Evolutionary conservation across 1,284 basidiomycete genomes (phyloP), one percentile per base, ranked within the genome.

Genomic region (Fomitopsis pinicola): DNA sequence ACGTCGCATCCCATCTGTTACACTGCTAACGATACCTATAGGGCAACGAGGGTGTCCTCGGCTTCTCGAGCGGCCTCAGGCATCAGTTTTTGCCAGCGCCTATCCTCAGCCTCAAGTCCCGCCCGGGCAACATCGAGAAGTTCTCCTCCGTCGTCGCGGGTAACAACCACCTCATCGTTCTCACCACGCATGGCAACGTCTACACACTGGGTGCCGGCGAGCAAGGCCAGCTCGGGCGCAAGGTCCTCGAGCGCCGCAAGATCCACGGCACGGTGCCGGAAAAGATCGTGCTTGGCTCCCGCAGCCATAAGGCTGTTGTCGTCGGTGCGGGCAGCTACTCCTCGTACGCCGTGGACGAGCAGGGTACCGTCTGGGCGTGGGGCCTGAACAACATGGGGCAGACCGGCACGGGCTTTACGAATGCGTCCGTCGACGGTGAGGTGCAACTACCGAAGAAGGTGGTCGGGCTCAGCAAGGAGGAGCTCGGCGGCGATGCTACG

Each of bases 181-280:
- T 97, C 45, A 94, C 94, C 1, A 89, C 89, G 0, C 86, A 90
- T 59, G 95, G 95, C 12, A 84, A 87, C 66, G 86, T 97, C 55
- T 94, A 89, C 71, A 84, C 90, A 2, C 93, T 92, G 88, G 95
- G 95, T 33, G 89, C 91, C 60, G 92, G 93, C 60, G 89, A 94
- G 69, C 88, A 93, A 72, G 84, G 86, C 62, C 94, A 96, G 70
- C 86, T 96, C 33, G 95, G 95, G 54, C 88, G 93, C 61, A 89
- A 88, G 69, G 89, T 95, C 63, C 79, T 94, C 64, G 87, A 93
- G 73, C 85, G 94, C 58, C 86, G 91, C 58, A 92, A 92, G 75
- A 87, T 92, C 50, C 88, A 93, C 69, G 94, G 94, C 61, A 88
- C 88, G 65, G 88, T 93, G 62, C 94, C 95, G 0, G 89, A 94